Conservation (phyloP, 352 stramenopile genomes). For the Pythium phragmiticola region DNA sequence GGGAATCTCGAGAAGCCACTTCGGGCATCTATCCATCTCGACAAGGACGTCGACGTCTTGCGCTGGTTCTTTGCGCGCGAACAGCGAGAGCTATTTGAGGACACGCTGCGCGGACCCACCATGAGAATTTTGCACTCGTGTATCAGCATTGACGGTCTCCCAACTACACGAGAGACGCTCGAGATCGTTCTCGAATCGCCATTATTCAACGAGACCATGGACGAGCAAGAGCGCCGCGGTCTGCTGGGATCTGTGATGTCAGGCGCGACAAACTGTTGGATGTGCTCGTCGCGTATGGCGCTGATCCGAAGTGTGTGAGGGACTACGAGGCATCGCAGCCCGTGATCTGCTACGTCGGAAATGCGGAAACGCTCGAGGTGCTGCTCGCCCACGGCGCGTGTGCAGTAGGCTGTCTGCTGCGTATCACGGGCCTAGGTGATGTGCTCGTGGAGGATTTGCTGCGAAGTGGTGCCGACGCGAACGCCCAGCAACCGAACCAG, state of each 20-base stretch:
- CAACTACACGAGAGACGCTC: slow-evolving; percentile 3
- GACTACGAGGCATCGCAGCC: background rate
- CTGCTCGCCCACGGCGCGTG: background rate
- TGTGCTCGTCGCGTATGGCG: background rate
- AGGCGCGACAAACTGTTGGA: background rate
- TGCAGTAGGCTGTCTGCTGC: background rate
- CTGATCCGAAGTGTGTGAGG: background rate
- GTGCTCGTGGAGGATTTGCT: background rate
- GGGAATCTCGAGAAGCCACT: no score
- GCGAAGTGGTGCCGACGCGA: background rate
- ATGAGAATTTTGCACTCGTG: background rate
- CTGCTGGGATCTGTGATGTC: background rate
- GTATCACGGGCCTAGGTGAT: no score
- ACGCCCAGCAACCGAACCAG: background rate
- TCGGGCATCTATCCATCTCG: no score
- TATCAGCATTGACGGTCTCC: background rate
- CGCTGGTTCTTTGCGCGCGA: slow-evolving; percentile 10
- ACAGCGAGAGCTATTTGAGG: background rate
- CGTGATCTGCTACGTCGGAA: background rate
- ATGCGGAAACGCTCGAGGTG: background rate
- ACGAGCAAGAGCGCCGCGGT: background rate
- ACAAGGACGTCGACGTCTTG: no score
- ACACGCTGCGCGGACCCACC: background rate
- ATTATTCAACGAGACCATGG: slow-evolving; percentile 1
- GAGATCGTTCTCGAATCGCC: slow-evolving; percentile 9